Base-by-base conservation (phyloP, 345 rosid species). In the Heritiera fomes region DNA sequence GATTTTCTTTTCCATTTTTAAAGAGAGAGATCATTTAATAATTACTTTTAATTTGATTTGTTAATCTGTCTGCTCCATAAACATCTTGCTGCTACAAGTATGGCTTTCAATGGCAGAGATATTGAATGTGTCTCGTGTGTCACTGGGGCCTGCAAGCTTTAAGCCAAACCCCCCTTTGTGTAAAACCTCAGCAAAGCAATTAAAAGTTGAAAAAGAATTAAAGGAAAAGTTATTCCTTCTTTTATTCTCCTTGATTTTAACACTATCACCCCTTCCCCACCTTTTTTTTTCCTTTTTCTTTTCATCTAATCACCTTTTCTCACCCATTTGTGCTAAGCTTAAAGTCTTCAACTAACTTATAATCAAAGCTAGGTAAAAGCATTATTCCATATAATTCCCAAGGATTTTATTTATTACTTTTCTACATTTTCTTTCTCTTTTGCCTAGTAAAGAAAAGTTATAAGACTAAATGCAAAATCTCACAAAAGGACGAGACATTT, bases 161-260 rank as follows among this genome's bases (percentile, higher is more conserved):
- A 65, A 70, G 45, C 66, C 38, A 68, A 82, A 32, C 38, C 28
- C 58, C 45, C 61, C 61, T 78, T 78, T 84, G 41, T 76, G 72
- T 30, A 69, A 84, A 78, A 77, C 82, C 74, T 81, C 64, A 73
- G 80, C 80, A 68, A 62, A 76, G 81, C 80, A 60, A 69, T 72
- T 68, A 78, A 86, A 73, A 80, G 82, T 73, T 32, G 66, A 79
- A 76, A 80, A 73, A 47, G 50, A 55, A 73, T 30, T 52, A 71
- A 82, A 78, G 82, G 64, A 56, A 78, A 86, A 82, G 81, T 78
- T 82, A 79, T 81, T 84, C 85, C 78, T 40, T 80, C 78, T 69
- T 69, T 75, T 76, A 23, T 69, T 76, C 73, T 32, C 84, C 3
- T 80, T 63, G 77, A 58, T 84, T 80, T 77, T 75, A 80, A 84